Conservation (phyloP, 2,329 filamentous ascomycete species). For the Fonsecaea erecta region DNA sequence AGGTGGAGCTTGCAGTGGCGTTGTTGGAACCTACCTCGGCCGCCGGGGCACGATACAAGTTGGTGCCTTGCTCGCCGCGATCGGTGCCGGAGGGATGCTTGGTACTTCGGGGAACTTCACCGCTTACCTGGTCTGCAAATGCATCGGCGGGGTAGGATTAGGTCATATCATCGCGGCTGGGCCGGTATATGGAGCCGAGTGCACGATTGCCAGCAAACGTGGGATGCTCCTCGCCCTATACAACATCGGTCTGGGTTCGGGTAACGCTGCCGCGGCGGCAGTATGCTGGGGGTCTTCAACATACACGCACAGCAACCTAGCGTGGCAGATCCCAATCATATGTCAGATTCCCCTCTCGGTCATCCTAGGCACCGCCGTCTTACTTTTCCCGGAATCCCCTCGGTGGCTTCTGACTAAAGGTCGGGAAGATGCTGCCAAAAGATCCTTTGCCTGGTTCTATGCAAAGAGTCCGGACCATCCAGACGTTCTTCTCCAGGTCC, state of each 20-base stretch:
- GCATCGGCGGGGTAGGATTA: conserved; percentile 50
- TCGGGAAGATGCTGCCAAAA: conserved; percentile 47
- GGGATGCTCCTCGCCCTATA: conserved; percentile 51
- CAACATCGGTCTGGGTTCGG: conserved; percentile 37
- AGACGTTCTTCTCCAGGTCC: conserved; percentile 37
- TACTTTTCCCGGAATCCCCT: conserved; percentile 51
- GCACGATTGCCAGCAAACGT: conserved; percentile 56
- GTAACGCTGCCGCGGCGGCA: conserved; percentile 39
- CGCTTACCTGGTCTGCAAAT: conserved; percentile 54
- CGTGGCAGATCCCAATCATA: conserved; percentile 42
- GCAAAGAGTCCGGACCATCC: conserved; percentile 26
- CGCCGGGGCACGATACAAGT: conserved; percentile 68
- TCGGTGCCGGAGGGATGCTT: conserved; percentile 64
- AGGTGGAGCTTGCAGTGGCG: conserved; percentile 59
- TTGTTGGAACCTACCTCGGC: conserved; percentile 61
- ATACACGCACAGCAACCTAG: conserved; percentile 39
- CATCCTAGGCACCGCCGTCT: conserved; percentile 46
- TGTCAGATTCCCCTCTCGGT: conserved; percentile 41
- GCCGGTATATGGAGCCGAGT: conserved; percentile 59
- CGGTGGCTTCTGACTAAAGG: conserved; percentile 54
- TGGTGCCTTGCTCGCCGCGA: conserved; percentile 65
- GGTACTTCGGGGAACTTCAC: conserved; percentile 25
- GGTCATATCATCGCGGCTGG: conserved; percentile 49
- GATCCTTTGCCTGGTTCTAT: conserved; percentile 41
- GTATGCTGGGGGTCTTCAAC: conserved; percentile 40